These are phyloP conservation scores for Tardiomyces depauwii DNA, from an alignment of 1,139 yeast genomes.

Conservation along the genomic window DNA sequence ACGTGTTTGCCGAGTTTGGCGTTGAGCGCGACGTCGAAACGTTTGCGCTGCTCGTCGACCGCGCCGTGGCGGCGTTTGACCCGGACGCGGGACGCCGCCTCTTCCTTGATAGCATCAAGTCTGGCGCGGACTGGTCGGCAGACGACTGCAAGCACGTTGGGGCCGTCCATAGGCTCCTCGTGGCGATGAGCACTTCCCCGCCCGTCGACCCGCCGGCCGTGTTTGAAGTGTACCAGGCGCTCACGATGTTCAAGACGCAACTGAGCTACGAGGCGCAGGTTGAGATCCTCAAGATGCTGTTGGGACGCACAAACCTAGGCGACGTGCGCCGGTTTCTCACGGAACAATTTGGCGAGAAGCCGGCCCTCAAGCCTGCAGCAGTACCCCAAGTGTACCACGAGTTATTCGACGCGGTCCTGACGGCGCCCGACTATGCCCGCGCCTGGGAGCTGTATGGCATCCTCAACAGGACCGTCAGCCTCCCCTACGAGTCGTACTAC, in stretches of 20 bases:
- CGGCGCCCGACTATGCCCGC: conserved; percentile 32
- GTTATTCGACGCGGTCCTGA: conserved; percentile 37
- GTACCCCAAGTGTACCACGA: conserved; percentile 30
- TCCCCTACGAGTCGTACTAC: conserved; percentile 50
- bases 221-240: conserved; percentile 23
- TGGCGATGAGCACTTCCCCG: conserved; percentile 14
- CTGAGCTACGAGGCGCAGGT: conserved; percentile 36
- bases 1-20: conserved; percentile 13
- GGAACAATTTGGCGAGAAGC: conserved; percentile 44
- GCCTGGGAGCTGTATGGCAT: conserved; percentile 59
- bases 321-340: conserved; percentile 50
- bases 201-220: conserved; percentile 20
- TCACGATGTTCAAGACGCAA: conserved; percentile 30
- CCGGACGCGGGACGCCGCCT: conserved; percentile 22
- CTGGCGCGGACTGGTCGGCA: conserved; percentile 36
- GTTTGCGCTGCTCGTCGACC: conserved; percentile 16
- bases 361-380: conserved; percentile 21
- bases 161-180: conserved; percentile 25
- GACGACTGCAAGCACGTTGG: conserved; percentile 24
- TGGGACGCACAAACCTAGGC: conserved; percentile 39
- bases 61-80: conserved; percentile 15
- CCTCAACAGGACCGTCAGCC: conserved; percentile 44
- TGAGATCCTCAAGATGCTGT: conserved; percentile 36
- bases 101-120: conserved; percentile 28
- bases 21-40: conserved; percentile 19